A percentile compares a stretch with the other conserved stretches of the same genome.
phyloP scores from a whole-genome alignment of 2,329 filamentous ascomycete genomes.

The Grosmannia penicillata region DNA sequence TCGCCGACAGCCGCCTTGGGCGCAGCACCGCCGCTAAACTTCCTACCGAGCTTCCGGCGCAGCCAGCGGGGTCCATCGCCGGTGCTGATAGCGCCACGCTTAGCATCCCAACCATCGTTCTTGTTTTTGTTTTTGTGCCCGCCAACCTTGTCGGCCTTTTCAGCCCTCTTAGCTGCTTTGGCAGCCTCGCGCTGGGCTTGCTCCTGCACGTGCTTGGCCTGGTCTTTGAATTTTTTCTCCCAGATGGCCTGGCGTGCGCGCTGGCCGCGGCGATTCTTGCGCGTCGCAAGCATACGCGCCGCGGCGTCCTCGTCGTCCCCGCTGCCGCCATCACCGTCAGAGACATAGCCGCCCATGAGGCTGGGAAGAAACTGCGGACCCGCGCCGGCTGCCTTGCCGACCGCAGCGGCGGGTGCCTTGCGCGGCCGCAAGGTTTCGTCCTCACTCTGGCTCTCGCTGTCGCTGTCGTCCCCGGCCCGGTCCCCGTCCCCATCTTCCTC shows the following conservation, averaged over 20 bases:
- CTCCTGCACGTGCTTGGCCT: constrained; percentile 50
- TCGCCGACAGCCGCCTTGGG: constrained; percentile 12
- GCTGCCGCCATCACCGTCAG: constrained; percentile 57
- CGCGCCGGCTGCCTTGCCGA: neutral
- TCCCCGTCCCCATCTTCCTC: neutral
- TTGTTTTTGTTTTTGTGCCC: constrained; percentile 17
- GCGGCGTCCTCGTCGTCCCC: constrained; percentile 51
- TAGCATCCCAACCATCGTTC: constrained; percentile 36
- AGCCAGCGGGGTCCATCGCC: constrained; percentile 31
- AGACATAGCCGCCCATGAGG: constrained; percentile 67
- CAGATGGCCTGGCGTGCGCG: constrained; percentile 63
- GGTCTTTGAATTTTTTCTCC: constrained; percentile 64
- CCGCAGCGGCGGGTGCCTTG: neutral
- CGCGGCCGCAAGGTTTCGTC: constrained; percentile 6
- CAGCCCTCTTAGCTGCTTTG: no score
- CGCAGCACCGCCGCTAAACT: constrained; percentile 14
- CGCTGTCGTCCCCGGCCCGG: neutral
- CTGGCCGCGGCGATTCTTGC: constrained; percentile 61
- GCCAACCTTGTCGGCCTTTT: constrained; percentile 40
- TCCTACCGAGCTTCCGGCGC: constrained; percentile 5
- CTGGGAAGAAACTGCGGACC: constrained; percentile 55
- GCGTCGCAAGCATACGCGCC: constrained; percentile 29
- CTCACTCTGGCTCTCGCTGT: neutral
- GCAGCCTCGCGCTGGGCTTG: no score
- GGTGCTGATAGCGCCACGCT: constrained; percentile 36